Evolutionary conservation across 1,284 basidiomycete species (phyloP).

Genomic region (Marasmius tenuissimus): DNA sequence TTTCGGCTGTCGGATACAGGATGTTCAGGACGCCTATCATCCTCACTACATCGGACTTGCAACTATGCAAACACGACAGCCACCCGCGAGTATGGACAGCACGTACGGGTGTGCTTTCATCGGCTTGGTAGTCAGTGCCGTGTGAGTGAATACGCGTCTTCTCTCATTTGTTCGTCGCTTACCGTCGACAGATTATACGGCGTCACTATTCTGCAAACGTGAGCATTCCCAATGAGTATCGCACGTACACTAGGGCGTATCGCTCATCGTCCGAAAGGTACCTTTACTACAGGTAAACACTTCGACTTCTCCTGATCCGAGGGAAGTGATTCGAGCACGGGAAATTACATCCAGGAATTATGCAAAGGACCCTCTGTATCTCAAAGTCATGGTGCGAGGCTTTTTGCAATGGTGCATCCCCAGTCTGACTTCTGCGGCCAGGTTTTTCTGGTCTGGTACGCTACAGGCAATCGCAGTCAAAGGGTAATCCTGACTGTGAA

Average conservation of each 20-base stretch:
- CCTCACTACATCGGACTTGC: too few relatives aligned
- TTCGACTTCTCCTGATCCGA: not conserved
- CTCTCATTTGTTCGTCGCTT: not conserved
- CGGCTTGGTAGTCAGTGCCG: slow-evolving; percentile 34
- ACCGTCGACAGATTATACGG: slow-evolving; percentile 26
- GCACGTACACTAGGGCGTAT: not conserved
- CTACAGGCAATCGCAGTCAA: not conserved
- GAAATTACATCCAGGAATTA: slow-evolving; percentile 26
- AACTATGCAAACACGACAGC: too few relatives aligned
- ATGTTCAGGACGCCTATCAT: too few relatives aligned
- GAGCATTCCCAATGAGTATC: slow-evolving; percentile 10
- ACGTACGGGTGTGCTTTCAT: slow-evolving; percentile 39
- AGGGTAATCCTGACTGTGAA: not conserved
- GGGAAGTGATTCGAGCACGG: not conserved
- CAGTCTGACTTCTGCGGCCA: slow-evolving; percentile 9
- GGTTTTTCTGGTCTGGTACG: slow-evolving; percentile 33
- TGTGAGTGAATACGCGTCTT: slow-evolving; percentile 24
- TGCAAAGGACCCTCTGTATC: slow-evolving; percentile 28
- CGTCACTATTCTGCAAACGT: slow-evolving; percentile 38
- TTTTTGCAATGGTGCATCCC: not conserved
- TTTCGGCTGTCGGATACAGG: too few relatives aligned
- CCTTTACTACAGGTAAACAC: slow-evolving; percentile 33
- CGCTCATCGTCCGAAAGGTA: slow-evolving; percentile 22
- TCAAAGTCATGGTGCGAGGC: slow-evolving; percentile 29
- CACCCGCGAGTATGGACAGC: slow-evolving; percentile 9